Base-by-base conservation (phyloP, 1,139 yeast species). In the Arxiozyma heterogenica region DNA sequence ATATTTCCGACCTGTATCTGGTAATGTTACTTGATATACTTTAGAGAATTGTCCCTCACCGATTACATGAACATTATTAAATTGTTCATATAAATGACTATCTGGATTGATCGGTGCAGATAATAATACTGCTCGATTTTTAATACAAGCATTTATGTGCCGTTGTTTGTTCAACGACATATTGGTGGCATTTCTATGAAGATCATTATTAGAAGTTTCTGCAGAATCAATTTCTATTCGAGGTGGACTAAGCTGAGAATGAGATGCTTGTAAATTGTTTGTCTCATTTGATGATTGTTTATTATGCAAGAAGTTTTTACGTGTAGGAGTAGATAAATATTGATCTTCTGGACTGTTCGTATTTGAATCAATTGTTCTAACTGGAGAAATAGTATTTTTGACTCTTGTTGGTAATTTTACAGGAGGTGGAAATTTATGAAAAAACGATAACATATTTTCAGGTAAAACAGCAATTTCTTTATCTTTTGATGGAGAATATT, bases 21-120 rank as follows among this genome's bases (percentile, higher is more conserved):
- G 79, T 69, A 82, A 77, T 59, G 87, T 71, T 56, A 86, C 84
- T 63, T 86, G 89, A 69, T 82, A 93, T 15, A 95, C 98, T 48
- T 83, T 75, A 3, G 96, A 87, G 65, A 93, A 93, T 68, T 89
- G 96, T 22, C 98, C 98, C 45, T 80, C 75, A 4, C 96, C 96
- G 52, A 90, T 75, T 51, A 83, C 71, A 53, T 79, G 77, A 49
- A 91, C 89, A 60, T 83, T 80, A 53, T 80, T 87, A 71, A 91
- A 91, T 67, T 84, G 82, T 41, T 82, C 77, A 49, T 78, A 72
- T 57, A 89, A 74, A 64, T 82, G 87, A 1, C 65, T 56, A 57
- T 68, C 71, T 7, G 71, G 70, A 47, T 65, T 67, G 30, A 58
- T 50, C 15, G 55, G 50, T 2, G 51, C 18, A 15, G 34, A 17